phyloP scores from a whole-genome alignment of 768 basidiomycete species.

The Trametes cinnabarina region DNA sequence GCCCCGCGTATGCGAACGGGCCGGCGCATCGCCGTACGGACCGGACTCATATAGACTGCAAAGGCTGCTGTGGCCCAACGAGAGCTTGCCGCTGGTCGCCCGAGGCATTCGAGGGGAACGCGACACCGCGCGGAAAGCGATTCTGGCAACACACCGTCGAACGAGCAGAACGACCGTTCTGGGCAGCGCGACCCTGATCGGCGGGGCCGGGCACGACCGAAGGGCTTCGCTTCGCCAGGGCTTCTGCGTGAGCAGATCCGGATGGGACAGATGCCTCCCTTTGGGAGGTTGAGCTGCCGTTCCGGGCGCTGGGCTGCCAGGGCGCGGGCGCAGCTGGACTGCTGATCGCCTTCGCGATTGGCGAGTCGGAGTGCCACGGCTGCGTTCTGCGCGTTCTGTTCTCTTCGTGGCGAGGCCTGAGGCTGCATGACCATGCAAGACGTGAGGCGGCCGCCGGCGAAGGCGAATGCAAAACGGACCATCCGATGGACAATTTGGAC shows the following conservation, averaged over 20 bases:
- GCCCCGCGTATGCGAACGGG: background rate
- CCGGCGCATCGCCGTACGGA: background rate
- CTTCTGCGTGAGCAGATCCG: conserved; percentile 6
- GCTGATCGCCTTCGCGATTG: conserved; percentile 9
- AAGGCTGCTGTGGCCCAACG: no score
- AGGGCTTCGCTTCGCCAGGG: background rate
- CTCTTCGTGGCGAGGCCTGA: background rate
- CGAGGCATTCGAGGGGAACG: background rate
- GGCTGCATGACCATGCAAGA: background rate
- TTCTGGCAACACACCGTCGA: background rate
- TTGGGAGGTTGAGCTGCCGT: background rate
- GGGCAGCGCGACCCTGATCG: conserved; percentile 20
- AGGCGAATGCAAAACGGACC: background rate
- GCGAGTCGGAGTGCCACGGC: conserved; percentile 2
- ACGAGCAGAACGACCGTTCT: background rate
- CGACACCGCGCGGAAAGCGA: background rate
- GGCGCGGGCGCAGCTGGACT: background rate
- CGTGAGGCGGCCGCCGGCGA: background rate
- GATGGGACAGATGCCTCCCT: background rate
- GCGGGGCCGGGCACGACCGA: conserved; percentile 12
- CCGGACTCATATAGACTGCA: background rate
- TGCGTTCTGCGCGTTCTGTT: background rate
- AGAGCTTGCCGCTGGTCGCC: background rate
- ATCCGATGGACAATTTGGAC: background rate
- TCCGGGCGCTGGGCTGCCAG: background rate